Percentiles rank a stretch among this genome's conserved stretches.
Conservation (phyloP, 768 basidiomycete species). For the Russula vinacea region DNA sequence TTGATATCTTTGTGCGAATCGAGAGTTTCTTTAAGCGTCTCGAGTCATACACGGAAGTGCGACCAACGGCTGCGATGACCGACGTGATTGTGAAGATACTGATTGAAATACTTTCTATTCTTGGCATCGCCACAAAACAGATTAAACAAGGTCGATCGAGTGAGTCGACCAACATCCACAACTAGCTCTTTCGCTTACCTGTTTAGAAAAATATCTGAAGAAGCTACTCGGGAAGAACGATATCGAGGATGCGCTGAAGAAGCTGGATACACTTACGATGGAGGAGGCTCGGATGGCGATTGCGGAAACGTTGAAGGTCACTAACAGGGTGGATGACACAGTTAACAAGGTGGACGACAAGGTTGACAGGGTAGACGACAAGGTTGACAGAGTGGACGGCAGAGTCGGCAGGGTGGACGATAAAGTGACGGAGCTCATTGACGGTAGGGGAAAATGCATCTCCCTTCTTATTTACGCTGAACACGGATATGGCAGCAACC, state of each 20-base stretch:
- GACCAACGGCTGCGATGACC: background rate
- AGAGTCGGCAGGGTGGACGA: background rate
- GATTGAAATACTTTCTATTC: conserved; percentile 5
- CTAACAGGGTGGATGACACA: background rate
- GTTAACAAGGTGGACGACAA: no score
- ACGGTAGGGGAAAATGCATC: background rate
- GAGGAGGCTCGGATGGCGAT: conserved; percentile 3
- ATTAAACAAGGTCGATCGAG: background rate
- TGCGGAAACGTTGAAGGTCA: background rate
- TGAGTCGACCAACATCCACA: background rate
- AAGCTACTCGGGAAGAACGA: conserved; percentile 9
- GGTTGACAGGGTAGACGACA: no score
- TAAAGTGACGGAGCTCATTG: background rate
- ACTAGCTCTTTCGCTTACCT: background rate
- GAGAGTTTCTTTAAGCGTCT: conserved; percentile 6
- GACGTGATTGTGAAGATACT: background rate
- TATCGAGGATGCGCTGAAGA: background rate
- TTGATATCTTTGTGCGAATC: background rate
- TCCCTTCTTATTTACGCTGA: background rate
- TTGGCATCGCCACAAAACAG: background rate
- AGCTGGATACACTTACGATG: conserved; percentile 1
- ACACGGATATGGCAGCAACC: background rate
- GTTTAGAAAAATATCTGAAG: background rate
- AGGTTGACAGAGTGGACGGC: background rate
- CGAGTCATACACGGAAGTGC: background rate